Evolutionary conservation across 225 moss, liverwort and hornwort genomes (phyloP), one percentile per base, ranked within the genome.

Genomic region (Marchantia paleacea): DNA sequence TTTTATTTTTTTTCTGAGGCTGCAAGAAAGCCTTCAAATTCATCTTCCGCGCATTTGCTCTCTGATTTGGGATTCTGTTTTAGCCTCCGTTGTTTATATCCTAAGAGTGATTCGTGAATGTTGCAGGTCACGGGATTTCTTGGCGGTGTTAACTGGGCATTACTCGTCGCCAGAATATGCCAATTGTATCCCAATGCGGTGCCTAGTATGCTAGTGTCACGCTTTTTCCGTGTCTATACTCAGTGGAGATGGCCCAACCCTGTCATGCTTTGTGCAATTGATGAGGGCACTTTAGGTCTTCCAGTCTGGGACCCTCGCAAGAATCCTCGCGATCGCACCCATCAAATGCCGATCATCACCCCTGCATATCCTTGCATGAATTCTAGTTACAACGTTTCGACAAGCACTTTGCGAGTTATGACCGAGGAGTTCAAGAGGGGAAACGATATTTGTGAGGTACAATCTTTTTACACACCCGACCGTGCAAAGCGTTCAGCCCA

Each of bases 161-260:
- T 99, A 86, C 99, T 99, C 79, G 99, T 95, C 74, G 99, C 99
- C 83, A 93, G 99, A 86, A 99, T 99, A 85, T 99, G 99, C 81
- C 99, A 99, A 83, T 85, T 99, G 74, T 99, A 99, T 87, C 99
- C 99, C 57, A 94, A 92, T 82, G 99, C 99, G 63, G 99, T 99
- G 61, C 99, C 99, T 61, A 99, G 99, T 88, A 93, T 99, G 94
- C 82, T 99, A 78, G 95, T 99, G 80, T 95, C 99, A 71, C 92
- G 99, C 71, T 99, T 99, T 81, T 99, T 99, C 62, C 93, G 99
- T 60, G 99, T 99, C 50, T 99, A 95, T 81, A 95, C 94, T 72
- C 99, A 99, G 79, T 99, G 99, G 99, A 87, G 99, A 20, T 95
- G 99, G 99, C 93, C 99, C 55, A 99, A 94, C 85, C 99, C 99